A percentile compares a stretch with the other conserved stretches of the same genome.
phyloP scores from a whole-genome alignment of 2,329 filamentous ascomycete genomes.

The Blastomyces percursus region DNA sequence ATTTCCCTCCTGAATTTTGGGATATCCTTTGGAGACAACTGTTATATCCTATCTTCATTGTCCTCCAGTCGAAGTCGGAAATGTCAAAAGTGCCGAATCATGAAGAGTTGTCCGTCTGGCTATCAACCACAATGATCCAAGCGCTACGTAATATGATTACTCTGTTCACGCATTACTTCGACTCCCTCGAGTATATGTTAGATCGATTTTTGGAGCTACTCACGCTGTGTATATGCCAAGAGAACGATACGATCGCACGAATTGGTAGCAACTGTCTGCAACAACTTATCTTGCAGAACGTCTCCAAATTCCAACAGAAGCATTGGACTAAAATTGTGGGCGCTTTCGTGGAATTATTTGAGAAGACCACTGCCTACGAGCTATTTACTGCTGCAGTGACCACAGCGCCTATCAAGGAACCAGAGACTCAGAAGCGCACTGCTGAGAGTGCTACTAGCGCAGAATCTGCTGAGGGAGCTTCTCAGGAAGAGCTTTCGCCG shows the following conservation, averaged over 20 bases:
- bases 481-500: slow-evolving; percentile 16
- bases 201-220: slow-evolving; percentile 93
- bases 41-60: slow-evolving; percentile 96
- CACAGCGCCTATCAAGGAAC: slow-evolving; percentile 30
- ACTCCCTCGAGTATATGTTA: slow-evolving; percentile 92
- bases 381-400: slow-evolving; percentile 74
- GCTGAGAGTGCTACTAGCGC: slow-evolving; percentile 19
- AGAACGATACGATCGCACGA: slow-evolving; percentile 95
- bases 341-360: slow-evolving; percentile 91
- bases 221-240: slow-evolving; percentile 93
- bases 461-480: slow-evolving; percentile 13
- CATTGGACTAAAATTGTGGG: slow-evolving; percentile 95
- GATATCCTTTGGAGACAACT: slow-evolving; percentile 96
- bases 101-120: slow-evolving; percentile 94
- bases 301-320: slow-evolving; percentile 72
- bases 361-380: slow-evolving; percentile 86
- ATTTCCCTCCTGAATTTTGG: slow-evolving; percentile 93
- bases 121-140: slow-evolving; percentile 99
- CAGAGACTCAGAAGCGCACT: slow-evolving; percentile 19
- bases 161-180: slow-evolving; percentile 97
- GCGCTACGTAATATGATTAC: slow-evolving; percentile 97
- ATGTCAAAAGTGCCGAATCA: slow-evolving; percentile 93
- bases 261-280: slow-evolving; percentile 98
- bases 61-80: slow-evolving; percentile 88
- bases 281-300: slow-evolving; percentile 91